Base-by-base conservation (phyloP, 2,329 filamentous ascomycete genomes). In the Nannizziopsis barbatae region DNA sequence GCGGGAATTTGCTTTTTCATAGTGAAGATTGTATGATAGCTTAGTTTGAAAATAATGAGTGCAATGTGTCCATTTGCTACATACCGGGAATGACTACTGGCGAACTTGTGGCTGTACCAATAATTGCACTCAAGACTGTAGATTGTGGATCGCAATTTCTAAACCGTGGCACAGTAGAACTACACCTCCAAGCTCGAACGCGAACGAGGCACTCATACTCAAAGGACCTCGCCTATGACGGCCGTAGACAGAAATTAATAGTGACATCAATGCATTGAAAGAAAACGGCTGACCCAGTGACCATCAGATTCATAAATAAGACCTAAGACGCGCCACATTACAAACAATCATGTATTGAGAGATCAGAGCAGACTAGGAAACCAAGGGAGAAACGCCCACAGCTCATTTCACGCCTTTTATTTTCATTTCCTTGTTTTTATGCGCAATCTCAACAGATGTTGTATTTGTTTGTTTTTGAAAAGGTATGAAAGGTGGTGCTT, bases 401-500 rank as follows among this genome's bases (percentile, higher is more conserved):
- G 46, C 40, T 44, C 46, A 43, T 49, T 49, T 49, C 46, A 17
- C 41, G 45, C 45, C 45, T 39, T 43, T 35, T 49, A n/a, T 41
- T 6, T 42, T 49, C 46, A 31, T 49, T 40, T 39, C 40, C 33
- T 27, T 44, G 11, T 49, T 42, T 2, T 22, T 32, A 27, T 27
- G 3, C 22, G 33, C 35, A 6, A 43, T 43, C 45, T 42, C 45
- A 42, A 47, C 14, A 36, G 30, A 18, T 35, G n/a, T 47, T 18
- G 45, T 36, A 42, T 30, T 47, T 47, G 45, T 42, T 47, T 47
- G 22, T 41, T 41, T 47, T 42, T n/a, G 35, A 47, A 42, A 42
- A n/a, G 30, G 14, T 9, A n/a, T n/a, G 14, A 36, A 37, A 44
- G 20, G 22, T 27, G 7, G 22, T 27, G 22, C 41, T 59, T 63